A percentile compares a stretch with the other conserved stretches of the same genome.
Conservation (phyloP, 352 stramenopile species). For the Globisporangium nunn region DNA sequence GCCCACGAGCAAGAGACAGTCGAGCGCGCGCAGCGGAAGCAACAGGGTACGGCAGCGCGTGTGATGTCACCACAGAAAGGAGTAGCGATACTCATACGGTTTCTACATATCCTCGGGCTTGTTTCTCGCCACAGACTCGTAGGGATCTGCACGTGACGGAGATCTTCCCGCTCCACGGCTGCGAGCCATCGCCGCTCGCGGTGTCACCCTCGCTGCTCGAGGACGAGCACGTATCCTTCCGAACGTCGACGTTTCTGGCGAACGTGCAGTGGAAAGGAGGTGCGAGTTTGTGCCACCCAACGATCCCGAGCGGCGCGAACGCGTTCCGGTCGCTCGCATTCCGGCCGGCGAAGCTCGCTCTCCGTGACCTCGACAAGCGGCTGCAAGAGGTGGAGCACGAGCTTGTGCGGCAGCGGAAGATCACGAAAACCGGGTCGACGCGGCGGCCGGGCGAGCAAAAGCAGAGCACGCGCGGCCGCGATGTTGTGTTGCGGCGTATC, state of each 20-base stretch:
- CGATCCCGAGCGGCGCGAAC: constrained; percentile 29
- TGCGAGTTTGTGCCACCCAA: constrained; percentile 52
- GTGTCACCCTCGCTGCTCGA: constrained; percentile 7
- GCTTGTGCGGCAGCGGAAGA: constrained; percentile 39
- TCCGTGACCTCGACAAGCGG: constrained; percentile 62
- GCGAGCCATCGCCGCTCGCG: constrained; percentile 37
- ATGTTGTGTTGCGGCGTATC: constrained; percentile 66
- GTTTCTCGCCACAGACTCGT: constrained; percentile 16
- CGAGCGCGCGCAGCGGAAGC: background rate
- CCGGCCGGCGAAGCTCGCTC: constrained; percentile 49
- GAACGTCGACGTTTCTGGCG: constrained; percentile 52
- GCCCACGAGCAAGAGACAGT: constrained; percentile 5
- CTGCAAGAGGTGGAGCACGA: constrained; percentile 53
- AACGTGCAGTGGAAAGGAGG: constrained; percentile 63
- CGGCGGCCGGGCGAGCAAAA: constrained; percentile 43
- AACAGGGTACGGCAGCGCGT: constrained; percentile 12
- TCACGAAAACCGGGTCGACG: constrained; percentile 33
- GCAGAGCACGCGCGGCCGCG: constrained; percentile 39
- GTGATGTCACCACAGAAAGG: too few relatives aligned
- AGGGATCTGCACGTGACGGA: constrained; percentile 43
- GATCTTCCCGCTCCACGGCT: constrained; percentile 62
- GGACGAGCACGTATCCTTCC: constrained; percentile 12
- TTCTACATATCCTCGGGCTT: background rate
- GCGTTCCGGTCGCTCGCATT: constrained; percentile 65
- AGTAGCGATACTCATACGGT: too few relatives aligned